A percentile compares a stretch with the other conserved stretches of the same genome.
phyloP scores from a whole-genome alignment of 805 yeast species.

The Brettanomyces naardenensis region DNA sequence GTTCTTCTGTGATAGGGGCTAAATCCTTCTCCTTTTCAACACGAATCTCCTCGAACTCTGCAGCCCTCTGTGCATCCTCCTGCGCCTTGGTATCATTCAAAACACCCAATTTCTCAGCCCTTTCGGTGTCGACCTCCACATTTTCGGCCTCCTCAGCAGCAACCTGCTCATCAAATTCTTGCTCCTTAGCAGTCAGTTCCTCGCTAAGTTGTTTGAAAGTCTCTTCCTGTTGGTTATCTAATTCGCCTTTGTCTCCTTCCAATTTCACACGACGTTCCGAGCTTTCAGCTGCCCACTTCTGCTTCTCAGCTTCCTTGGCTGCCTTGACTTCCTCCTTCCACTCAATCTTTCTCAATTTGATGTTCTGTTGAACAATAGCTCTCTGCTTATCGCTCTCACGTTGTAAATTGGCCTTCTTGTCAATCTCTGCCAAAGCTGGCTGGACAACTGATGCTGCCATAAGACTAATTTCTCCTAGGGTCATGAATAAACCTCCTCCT shows the following conservation, averaged over 20 bases:
- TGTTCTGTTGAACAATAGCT: constrained; percentile 31
- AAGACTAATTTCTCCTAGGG: constrained; percentile 65
- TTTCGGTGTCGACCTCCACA: constrained; percentile 31
- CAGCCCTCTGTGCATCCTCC: constrained; percentile 36
- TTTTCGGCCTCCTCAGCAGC: constrained; percentile 32
- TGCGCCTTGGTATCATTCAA: constrained; percentile 36
- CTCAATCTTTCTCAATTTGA: constrained; percentile 33
- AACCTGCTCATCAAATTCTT: constrained; percentile 32
- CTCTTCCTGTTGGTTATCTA: constrained; percentile 34
- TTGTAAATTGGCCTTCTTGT: constrained; percentile 50
- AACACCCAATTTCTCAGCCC: constrained; percentile 36
- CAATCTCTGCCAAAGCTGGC: constrained; percentile 75
- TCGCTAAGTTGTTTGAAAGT: constrained; percentile 28
- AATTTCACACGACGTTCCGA: constrained; percentile 36
- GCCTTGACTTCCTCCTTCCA: constrained; percentile 30
- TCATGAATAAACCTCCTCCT: constrained; percentile 83
- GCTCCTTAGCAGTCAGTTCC: constrained; percentile 33
- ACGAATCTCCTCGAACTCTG: constrained; percentile 39
- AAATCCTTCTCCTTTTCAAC: constrained; percentile 45
- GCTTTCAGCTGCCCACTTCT: constrained; percentile 24
- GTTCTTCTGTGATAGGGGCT: constrained; percentile 47
- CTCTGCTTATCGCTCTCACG: constrained; percentile 55
- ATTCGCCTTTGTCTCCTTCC: constrained; percentile 39
- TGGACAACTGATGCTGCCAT: constrained; percentile 74
- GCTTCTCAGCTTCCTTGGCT: constrained; percentile 29